Percentiles rank a stretch among this genome's conserved stretches.
Evolutionary conservation across 164 flowering plant genomes (phyloP).

Genomic region (Umbilicus rupestris): DNA sequence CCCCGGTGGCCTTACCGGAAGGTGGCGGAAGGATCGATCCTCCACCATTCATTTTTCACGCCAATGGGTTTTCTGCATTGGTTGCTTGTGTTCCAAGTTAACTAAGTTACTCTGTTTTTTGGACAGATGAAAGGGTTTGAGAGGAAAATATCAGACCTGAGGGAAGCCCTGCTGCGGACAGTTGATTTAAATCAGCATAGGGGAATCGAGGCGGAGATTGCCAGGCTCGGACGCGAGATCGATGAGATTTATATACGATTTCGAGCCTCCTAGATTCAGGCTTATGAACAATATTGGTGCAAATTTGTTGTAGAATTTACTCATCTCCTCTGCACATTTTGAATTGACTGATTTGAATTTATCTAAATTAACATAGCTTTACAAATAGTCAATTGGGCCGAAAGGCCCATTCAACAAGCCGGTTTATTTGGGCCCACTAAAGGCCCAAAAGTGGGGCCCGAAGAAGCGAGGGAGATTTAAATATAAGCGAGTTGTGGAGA

Average conservation of each 20-base stretch:
- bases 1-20: slow-evolving; percentile 55
- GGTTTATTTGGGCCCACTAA: too few species aligned
- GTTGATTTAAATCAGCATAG: slow-evolving; percentile 16
- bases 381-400: too few species aligned
- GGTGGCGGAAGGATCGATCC: slow-evolving; percentile 23
- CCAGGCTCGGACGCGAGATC: slow-evolving; percentile 16
- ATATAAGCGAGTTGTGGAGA: too few species aligned
- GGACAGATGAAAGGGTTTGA: slow-evolving; percentile 24
- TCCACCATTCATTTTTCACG: neutral
- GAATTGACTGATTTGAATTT: too few species aligned
- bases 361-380: too few species aligned
- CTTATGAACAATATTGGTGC: neutral
- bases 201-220: slow-evolving; percentile 19
- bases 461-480: neutral
- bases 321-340: too few species aligned
- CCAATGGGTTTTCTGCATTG: too few species aligned
- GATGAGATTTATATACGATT: slow-evolving; percentile 6
- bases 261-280: neutral
- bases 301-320: neutral
- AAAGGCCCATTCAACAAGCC: too few species aligned
- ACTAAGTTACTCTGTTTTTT: neutral
- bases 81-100: too few species aligned
- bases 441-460: neutral
- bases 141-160: slow-evolving; percentile 14
- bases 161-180: slow-evolving; percentile 9